Base-by-base conservation (phyloP, 1,284 basidiomycete species). In the Schizophyllum amplum region DNA sequence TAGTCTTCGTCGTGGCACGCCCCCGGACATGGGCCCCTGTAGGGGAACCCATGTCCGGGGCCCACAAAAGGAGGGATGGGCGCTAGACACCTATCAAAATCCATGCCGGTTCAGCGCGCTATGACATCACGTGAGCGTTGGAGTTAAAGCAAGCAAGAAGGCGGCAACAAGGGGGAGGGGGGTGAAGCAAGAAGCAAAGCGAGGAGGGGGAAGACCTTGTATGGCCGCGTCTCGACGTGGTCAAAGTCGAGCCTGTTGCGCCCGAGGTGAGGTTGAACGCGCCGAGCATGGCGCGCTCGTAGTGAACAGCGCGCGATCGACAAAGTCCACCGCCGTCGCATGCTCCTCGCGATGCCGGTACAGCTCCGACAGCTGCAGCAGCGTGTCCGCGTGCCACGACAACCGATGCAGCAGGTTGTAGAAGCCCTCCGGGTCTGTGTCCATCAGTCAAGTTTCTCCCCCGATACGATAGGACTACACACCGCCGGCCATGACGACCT, bases 351-450 rank as follows among this genome's bases (percentile, higher is more conserved):
- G 81, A 67, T 94, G 87, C 42, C 87, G 80, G 67, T 86, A 91
- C 1, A 94, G 80, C 66, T 92, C 90, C 1, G 90, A 86, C 23
- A 96, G 76, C 66, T 97, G 94, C 1, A 97, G 77, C 0, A 95
- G 75, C 0, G 94, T 95, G 69, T 98, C 94, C 1, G 87, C 90
- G 64, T 97, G 94, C 82, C 92, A 97, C 0, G 85, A 86, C 48
- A 84, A 74, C 49, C 73, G 75, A 15, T 77, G 71, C 15, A 87
- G 59, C 7, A 90, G 71, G 21, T 77, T 72, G 69, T 77, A 84
- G 52, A 90, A 78, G 0, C 82, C 81, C 59, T 87, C 80, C 0
- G 87, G 87, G 65, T 90, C 88, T 89, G 61, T 20, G 22, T 59
- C 46, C 62, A 54, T 59, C 26, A 54, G 2, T 6, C 33, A 25